Percentiles rank a stretch among this genome's conserved stretches.
phyloP scores from a whole-genome alignment of 1,284 basidiomycete genomes.

The Papiliotrema laurentii region DNA sequence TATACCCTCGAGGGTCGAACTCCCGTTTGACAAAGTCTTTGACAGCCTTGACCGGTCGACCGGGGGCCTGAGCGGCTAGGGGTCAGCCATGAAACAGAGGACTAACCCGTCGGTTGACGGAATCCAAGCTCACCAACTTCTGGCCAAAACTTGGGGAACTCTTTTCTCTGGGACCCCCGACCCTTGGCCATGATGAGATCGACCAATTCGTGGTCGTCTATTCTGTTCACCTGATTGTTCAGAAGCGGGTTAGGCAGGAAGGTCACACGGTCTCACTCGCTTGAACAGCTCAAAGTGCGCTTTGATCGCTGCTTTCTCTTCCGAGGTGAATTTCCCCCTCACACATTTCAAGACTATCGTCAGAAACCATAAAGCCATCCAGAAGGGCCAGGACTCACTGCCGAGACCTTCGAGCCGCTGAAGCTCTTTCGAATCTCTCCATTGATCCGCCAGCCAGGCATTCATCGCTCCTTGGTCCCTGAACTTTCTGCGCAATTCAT shows the following conservation, averaged over 20 bases:
- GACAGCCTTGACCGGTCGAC: conserved; percentile 38
- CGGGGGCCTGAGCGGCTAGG: conserved; percentile 28
- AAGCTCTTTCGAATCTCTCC: conserved; percentile 23
- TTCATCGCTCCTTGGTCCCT: conserved; percentile 16
- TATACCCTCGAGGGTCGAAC: conserved; percentile 34
- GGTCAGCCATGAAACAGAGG: not conserved
- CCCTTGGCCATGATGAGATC: conserved; percentile 31
- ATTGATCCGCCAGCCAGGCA: conserved; percentile 28
- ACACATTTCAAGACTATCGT: conserved; percentile 32
- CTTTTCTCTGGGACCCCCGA: conserved; percentile 11
- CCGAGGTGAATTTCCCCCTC: conserved; percentile 29
- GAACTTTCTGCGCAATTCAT: conserved; percentile 11
- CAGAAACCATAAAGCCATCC: not conserved
- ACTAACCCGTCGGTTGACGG: not conserved
- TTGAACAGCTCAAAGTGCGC: conserved; percentile 23
- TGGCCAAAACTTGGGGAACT: conserved; percentile 33
- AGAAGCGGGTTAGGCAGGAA: not conserved
- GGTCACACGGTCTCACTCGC: too few relatives aligned
- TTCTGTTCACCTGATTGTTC: conserved; percentile 15
- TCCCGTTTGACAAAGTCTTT: conserved; percentile 32
- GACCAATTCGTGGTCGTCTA: conserved; percentile 23
- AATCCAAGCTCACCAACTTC: conserved; percentile 25
- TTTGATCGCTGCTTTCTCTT: conserved; percentile 25
- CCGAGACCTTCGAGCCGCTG: conserved; percentile 30
- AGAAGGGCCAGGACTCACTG: conserved; percentile 21